Percentiles rank a stretch among this genome's conserved stretches.
phyloP scores from a whole-genome alignment of 2,329 filamentous ascomycete genomes.

The Botrytis porri region DNA sequence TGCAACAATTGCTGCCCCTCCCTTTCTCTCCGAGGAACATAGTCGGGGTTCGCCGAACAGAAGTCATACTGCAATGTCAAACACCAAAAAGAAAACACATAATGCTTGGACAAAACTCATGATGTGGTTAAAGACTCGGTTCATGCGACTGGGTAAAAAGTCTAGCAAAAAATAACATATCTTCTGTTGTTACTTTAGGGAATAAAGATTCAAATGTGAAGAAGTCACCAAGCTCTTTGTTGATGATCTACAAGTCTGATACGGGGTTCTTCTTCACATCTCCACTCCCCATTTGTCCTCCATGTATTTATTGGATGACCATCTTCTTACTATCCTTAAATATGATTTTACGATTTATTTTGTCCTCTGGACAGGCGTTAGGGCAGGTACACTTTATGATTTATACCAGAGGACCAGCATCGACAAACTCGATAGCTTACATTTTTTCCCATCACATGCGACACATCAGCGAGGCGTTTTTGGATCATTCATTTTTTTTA shows the following conservation, averaged over 20 bases:
- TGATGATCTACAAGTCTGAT: background rate
- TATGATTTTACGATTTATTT: constrained; percentile 10
- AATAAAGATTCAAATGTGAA: background rate
- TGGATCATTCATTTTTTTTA: constrained; percentile 12
- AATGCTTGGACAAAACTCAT: constrained; percentile 62
- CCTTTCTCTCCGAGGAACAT: constrained; percentile 16
- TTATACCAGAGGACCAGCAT: constrained; percentile 20
- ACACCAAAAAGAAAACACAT: constrained; percentile 56
- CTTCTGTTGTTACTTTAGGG: background rate
- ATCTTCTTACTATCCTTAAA: constrained; percentile 16
- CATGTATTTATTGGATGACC: background rate
- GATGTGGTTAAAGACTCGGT: constrained; percentile 60
- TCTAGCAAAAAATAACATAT: constrained; percentile 2
- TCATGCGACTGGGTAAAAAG: constrained; percentile 43
- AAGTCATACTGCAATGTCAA: constrained; percentile 16
- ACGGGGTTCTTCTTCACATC: background rate
- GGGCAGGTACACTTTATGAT: constrained; percentile 13
- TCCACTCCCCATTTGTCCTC: background rate
- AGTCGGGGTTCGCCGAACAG: background rate
- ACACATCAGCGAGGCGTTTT: constrained; percentile 21
- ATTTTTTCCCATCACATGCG: constrained; percentile 19
- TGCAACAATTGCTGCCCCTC: constrained; percentile 8
- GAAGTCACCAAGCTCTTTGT: background rate
- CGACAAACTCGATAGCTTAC: constrained; percentile 14
- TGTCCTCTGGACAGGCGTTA: constrained; percentile 16